Evolutionary conservation across 2,329 filamentous ascomycete genomes (phyloP).

Genomic region (Endoconidiophora laricicola): DNA sequence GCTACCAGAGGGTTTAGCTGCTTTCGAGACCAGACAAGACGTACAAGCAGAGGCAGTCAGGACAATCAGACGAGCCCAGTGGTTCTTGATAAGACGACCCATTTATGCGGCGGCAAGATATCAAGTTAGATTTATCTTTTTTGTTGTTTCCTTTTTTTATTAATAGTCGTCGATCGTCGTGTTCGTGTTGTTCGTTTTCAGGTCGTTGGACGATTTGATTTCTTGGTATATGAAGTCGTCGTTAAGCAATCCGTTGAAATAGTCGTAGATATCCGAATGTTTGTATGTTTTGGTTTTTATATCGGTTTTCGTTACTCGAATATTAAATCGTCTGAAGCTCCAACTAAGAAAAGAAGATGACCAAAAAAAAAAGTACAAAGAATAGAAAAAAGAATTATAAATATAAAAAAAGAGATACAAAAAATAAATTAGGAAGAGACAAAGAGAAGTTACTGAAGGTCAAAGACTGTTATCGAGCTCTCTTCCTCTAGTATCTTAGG

Average conservation of each 20-base stretch:
- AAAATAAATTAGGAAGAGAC: constrained; percentile 10
- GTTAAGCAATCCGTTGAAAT: constrained; percentile 9
- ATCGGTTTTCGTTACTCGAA: neutral
- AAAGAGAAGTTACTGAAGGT: neutral
- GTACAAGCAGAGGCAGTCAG: constrained; percentile 66
- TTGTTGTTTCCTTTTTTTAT: neutral
- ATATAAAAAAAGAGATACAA: constrained; percentile 11
- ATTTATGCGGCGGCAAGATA: constrained; percentile 30
- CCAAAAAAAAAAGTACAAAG: neutral
- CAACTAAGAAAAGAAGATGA: constrained; percentile 1
- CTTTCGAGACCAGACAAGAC: constrained; percentile 16
- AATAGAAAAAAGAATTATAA: constrained; percentile 4
- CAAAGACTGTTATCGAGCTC: neutral
- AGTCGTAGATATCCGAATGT: constrained; percentile 10
- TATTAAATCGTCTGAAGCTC: neutral
- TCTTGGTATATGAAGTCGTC: neutral
- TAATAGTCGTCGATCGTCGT: neutral
- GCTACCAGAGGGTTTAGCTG: neutral
- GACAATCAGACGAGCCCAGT: constrained; percentile 90
- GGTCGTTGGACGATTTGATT: neutral
- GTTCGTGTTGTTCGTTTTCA: neutral
- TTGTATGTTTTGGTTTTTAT: constrained; percentile 4
- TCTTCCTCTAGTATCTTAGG: too few species aligned
- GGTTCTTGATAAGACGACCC: constrained; percentile 98
- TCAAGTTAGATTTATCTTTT: neutral